phyloP scores from a whole-genome alignment of 495 filamentous ascomycete genomes.

The Tuber aestivum region DNA sequence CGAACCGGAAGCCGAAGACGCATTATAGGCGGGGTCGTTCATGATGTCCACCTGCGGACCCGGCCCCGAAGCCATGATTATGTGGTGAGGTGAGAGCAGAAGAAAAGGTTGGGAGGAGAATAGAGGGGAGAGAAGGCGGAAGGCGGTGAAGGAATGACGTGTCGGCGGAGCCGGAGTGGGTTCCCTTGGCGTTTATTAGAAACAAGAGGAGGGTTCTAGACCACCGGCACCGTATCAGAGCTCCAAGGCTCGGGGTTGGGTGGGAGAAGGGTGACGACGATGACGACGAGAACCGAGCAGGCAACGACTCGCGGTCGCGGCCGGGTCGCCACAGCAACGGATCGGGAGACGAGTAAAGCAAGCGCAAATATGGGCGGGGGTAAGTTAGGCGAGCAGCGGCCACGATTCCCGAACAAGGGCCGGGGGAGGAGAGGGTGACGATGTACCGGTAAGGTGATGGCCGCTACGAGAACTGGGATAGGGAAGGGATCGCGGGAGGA shows the following conservation, averaged over 20 bases:
- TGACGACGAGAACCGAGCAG: not conserved
- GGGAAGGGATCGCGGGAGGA: not conserved
- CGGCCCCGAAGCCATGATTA: conserved; percentile 29
- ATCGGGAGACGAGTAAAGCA: not conserved
- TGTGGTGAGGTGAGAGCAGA: not conserved
- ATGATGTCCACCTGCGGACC: conserved; percentile 53
- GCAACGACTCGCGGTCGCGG: not conserved
- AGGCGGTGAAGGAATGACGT: not conserved
- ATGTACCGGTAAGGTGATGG: too few species aligned
- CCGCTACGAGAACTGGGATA: not conserved
- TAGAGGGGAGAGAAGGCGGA: conserved; percentile 47
- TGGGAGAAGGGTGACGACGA: not conserved
- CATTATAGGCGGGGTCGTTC: conserved; percentile 58
- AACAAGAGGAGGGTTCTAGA: not conserved
- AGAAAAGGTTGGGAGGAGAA: conserved; percentile 34
- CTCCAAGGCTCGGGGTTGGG: not conserved
- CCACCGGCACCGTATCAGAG: not conserved
- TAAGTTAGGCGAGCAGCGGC: too few species aligned
- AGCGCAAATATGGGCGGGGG: not conserved
- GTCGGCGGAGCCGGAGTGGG: not conserved
- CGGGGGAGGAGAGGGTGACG: too few species aligned
- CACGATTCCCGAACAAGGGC: not conserved
- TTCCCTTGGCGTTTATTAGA: not conserved
- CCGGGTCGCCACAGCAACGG: not conserved
- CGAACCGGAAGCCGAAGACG: conserved; percentile 37